A percentile compares a stretch with the other conserved stretches of the same genome.
These are phyloP conservation scores for Leishmania martiniquensis DNA, from an alignment of 208 protist genomes.

Conservation along the genomic window DNA sequence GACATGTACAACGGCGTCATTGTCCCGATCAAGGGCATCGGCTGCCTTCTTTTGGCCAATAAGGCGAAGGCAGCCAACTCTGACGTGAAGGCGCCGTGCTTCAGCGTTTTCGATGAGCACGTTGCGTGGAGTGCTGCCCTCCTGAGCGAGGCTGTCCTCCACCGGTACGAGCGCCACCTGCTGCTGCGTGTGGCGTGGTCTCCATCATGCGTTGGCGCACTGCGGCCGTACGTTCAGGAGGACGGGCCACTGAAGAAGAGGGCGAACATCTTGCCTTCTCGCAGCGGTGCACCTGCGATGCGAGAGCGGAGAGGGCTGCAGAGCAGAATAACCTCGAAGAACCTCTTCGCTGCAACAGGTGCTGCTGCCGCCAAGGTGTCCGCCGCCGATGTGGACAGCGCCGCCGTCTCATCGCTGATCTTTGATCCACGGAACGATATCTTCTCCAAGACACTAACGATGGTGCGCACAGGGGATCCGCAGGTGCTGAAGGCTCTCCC, in stretches of 20 bases:
- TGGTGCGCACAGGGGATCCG: constrained; percentile 48
- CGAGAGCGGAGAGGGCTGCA: background rate
- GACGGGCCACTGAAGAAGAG: background rate
- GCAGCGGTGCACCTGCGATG: background rate
- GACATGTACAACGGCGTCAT: constrained; percentile 51
- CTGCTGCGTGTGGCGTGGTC: constrained; percentile 48
- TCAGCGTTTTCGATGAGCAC: constrained; percentile 72
- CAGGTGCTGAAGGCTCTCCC: constrained; percentile 32
- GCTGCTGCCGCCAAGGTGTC: constrained; percentile 7
- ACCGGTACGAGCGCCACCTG: constrained; percentile 53
- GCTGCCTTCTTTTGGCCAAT: constrained; percentile 71
- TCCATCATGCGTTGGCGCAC: constrained; percentile 28
- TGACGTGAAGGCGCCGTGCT: constrained; percentile 18
- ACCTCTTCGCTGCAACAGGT: background rate
- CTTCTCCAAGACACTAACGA: constrained; percentile 36
- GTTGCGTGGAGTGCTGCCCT: constrained; percentile 63
- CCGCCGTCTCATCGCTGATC: constrained; percentile 26
- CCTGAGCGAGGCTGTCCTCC: constrained; percentile 59
- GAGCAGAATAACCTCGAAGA: background rate
- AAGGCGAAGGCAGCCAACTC: constrained; percentile 29
- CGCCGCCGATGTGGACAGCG: constrained; percentile 8
- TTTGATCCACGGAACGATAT: constrained; percentile 36
- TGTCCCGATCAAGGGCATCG: constrained; percentile 59
- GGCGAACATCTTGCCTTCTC: background rate
- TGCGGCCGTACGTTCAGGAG: constrained; percentile 29